These are phyloP conservation scores for Leccinum subspadiceum DNA, from an alignment of 1,284 basidiomycete genomes.

Conservation along the genomic window DNA sequence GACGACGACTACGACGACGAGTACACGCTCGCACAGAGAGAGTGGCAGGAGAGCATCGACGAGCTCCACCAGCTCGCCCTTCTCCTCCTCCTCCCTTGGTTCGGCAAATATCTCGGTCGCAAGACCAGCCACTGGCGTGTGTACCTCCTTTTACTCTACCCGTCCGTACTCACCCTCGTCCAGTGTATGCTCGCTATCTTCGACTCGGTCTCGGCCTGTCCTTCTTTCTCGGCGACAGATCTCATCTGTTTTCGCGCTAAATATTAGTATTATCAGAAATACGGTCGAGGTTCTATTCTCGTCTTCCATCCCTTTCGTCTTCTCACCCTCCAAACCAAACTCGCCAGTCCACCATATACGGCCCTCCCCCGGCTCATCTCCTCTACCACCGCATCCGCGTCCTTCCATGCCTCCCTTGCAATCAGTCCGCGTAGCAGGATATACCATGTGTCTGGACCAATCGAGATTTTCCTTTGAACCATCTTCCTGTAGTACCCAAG, in stretches of 20 bases:
- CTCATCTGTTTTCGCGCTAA: constrained; percentile 24
- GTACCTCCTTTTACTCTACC: constrained; percentile 30
- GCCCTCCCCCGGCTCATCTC: constrained; percentile 51
- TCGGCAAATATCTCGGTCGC: constrained; percentile 87
- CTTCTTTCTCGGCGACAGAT: constrained; percentile 57
- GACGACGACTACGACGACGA: constrained; percentile 61
- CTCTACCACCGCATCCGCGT: constrained; percentile 57
- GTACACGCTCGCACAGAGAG: constrained; percentile 74
- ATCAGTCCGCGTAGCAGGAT: constrained; percentile 66
- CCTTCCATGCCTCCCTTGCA: constrained; percentile 49
- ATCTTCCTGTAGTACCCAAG: constrained; percentile 67
- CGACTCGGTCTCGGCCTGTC: constrained; percentile 63
- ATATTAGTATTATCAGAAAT: constrained; percentile 25
- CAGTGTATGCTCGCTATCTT: constrained; percentile 74
- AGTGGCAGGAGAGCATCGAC: constrained; percentile 88
- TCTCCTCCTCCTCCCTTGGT: constrained; percentile 78
- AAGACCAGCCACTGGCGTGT: constrained; percentile 83
- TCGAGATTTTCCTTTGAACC: constrained; percentile 46
- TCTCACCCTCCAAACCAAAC: constrained; percentile 39
- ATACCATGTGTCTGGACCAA: constrained; percentile 71
- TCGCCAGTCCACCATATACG: constrained; percentile 39
- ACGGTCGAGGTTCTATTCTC: constrained; percentile 27
- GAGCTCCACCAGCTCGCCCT: constrained; percentile 82
- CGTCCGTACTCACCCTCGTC: constrained; percentile 14
- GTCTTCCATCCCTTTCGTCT: constrained; percentile 30